Evolutionary conservation across 768 basidiomycete species (phyloP).

Genomic region (Kwoniella botswanensis): DNA sequence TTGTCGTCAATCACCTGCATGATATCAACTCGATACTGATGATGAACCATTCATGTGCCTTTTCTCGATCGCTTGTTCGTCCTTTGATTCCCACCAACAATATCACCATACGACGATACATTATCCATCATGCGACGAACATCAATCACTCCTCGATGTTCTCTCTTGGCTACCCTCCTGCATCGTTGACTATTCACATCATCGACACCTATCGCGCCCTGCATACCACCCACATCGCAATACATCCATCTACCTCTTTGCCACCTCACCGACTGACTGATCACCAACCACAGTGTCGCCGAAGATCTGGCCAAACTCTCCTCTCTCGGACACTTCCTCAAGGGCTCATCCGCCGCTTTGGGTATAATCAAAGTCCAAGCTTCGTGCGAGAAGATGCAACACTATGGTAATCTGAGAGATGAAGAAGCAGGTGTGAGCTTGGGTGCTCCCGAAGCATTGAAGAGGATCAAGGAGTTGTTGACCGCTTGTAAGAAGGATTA

Average conservation of each 20-base stretch:
- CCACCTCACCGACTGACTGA: neutral
- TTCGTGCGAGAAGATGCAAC: slow-evolving; percentile 89
- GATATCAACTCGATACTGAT: neutral
- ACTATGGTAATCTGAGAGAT: slow-evolving; percentile 75
- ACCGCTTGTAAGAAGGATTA: slow-evolving; percentile 71
- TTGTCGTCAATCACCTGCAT: neutral
- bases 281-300: slow-evolving; percentile 59
- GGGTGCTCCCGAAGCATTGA: slow-evolving; percentile 52
- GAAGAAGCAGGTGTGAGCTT: slow-evolving; percentile 57
- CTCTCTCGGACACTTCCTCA: slow-evolving; percentile 87
- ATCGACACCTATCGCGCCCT: neutral
- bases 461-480: slow-evolving; percentile 67
- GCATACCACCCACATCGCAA: neutral
- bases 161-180: neutral
- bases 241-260: neutral
- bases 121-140: no score
- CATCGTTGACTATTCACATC: neutral
- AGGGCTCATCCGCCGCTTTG: slow-evolving; percentile 93
- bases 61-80: neutral
- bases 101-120: neutral
- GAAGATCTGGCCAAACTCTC: slow-evolving; percentile 73
- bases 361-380: slow-evolving; percentile 80
- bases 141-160: neutral
- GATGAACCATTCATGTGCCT: neutral
- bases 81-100: neutral